Conservation (phyloP, 2,329 filamentous ascomycete genomes). For the Allantophomopsis cytisporea region DNA sequence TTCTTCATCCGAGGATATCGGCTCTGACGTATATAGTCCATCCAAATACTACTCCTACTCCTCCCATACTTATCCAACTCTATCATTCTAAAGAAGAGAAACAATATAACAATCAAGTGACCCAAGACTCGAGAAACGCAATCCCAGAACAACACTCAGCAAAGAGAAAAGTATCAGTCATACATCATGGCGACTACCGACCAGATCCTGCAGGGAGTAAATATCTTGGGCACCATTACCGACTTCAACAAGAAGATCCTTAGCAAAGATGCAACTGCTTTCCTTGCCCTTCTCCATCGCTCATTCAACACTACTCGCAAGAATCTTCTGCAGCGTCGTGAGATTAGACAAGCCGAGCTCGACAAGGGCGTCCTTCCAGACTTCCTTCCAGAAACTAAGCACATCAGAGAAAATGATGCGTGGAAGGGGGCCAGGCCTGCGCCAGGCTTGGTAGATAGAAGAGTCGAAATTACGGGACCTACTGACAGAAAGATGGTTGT, state of each 20-base stretch:
- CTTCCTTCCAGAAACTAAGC: slow-evolving; percentile 90
- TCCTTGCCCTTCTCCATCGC: slow-evolving; percentile 87
- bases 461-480: slow-evolving; percentile 93
- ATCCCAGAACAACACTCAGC: not conserved
- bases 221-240: slow-evolving; percentile 67
- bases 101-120: too few species aligned
- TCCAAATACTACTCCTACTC: not conserved
- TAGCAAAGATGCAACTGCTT: slow-evolving; percentile 78
- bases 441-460: slow-evolving; percentile 81
- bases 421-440: slow-evolving; percentile 91
- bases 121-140: too few species aligned
- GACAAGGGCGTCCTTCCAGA: slow-evolving; percentile 82
- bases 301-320: slow-evolving; percentile 89
- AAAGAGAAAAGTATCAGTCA: not conserved
- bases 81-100: too few species aligned
- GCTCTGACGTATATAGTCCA: not conserved
- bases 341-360: slow-evolving; percentile 79
- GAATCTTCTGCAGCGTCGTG: slow-evolving; percentile 73
- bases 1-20: not conserved
- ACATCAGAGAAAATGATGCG: slow-evolving; percentile 85
- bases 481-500: slow-evolving; percentile 99
- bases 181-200: slow-evolving; percentile 55
- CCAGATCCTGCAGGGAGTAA: slow-evolving; percentile 73
- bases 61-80: not conserved
- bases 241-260: slow-evolving; percentile 81